Evolutionary conservation across 2,329 filamentous ascomycete genomes (phyloP), one percentile per base, ranked within the genome.

Genomic region (Alternaria viburni): DNA sequence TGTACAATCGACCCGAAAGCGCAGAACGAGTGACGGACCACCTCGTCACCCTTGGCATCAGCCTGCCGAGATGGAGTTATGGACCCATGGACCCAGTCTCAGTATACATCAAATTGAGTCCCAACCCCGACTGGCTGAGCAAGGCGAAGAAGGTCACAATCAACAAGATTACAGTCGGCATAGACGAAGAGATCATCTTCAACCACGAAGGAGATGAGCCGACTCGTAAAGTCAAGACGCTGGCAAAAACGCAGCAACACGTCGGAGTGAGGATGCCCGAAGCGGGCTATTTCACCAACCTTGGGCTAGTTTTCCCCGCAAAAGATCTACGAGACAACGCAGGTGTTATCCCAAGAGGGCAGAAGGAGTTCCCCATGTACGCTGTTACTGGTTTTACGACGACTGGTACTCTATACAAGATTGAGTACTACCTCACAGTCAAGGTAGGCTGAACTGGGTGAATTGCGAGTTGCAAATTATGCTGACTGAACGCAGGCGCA

Each of bases 141-240:
- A 98, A 97, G 80, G 94, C 95, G 51, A 93, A 90, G 78, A 92
- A 92, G 77, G 94, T 98, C 57, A 95, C 93, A 46, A 96, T 99
- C 75, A 91, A 94, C 76, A 96, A 96, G 76, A 96, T 99, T 70
- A 97, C 93, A 1, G 90, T 98, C 45, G 89, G 89, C 12, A 96
- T 99, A 71, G 96, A 98, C 76, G 96, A 99, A 81, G 95, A 98
- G 78, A 97, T 98, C 62, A 96, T 96, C n/a, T 99, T 92, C 82
- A 98, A 99, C 70, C 96, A 96, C 28, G 95, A 98, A 81, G 96
- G 96, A 52, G 96, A 98, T 76, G 96, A 98, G 77, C 93, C 94
- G 26, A 92, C 92, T 30, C 92, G 93, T 69, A 97, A 97, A 80
- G 85, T 93, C 70, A 97, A 97, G 80, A 91, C 90, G 60, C 84